phyloP scores from a whole-genome alignment of 352 stramenopile species.

The Blastocystis sp. region DNA sequence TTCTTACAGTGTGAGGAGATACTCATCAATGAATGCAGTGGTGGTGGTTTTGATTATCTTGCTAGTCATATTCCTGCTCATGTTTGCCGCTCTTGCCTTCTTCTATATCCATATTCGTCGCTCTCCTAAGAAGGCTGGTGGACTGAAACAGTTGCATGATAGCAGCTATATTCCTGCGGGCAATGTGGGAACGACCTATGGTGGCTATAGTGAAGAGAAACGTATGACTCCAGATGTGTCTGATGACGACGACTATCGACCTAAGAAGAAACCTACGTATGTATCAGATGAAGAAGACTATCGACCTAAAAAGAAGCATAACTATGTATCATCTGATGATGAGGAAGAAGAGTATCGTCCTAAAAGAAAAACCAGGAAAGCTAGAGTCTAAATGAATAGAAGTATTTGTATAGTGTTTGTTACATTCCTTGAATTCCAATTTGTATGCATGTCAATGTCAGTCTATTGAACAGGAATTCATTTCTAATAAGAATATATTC shows the following conservation, averaged over 20 bases:
- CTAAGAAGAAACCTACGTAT: background rate
- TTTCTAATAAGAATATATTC: no score
- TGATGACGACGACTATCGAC: background rate
- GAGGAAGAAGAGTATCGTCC: background rate
- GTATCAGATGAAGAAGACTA: background rate
- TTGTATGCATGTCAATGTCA: no score
- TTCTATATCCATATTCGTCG: conserved; percentile 14
- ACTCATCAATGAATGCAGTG: conserved; percentile 45
- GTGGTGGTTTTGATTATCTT: conserved; percentile 12
- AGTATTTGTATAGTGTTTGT: background rate
- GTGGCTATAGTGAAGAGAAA: background rate
- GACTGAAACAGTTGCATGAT: background rate
- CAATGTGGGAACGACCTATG: background rate
- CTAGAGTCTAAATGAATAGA: background rate
- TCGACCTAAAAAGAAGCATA: background rate
- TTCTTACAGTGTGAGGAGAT: conserved; percentile 20
- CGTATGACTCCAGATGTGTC: background rate
- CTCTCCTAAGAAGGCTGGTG: background rate
- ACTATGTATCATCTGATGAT: background rate
- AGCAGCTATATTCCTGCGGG: background rate
- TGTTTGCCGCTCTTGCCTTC: background rate
- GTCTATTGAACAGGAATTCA: no score
- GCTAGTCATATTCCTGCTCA: conserved; percentile 18
- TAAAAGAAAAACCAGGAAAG: background rate
- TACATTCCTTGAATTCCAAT: background rate